Evolutionary conservation across 1,284 basidiomycete genomes (phyloP).

Genomic region (Cystobasidium pallidum): DNA sequence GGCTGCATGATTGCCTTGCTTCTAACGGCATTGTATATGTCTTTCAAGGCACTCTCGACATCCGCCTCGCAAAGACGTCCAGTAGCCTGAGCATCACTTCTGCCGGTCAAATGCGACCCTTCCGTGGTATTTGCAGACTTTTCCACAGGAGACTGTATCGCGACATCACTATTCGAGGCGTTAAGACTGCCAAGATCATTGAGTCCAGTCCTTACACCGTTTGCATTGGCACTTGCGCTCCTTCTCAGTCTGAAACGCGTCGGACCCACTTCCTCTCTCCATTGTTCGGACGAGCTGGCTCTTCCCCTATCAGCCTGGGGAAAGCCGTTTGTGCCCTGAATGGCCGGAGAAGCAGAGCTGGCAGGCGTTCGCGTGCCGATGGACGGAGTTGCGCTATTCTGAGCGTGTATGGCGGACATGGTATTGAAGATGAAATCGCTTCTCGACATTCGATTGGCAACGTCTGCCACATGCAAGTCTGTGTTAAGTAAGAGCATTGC

Average conservation of each 20-base stretch:
- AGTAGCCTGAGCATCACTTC: background rate
- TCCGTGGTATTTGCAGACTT: background rate
- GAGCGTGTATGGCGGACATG: constrained; percentile 77
- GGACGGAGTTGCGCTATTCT: constrained; percentile 53
- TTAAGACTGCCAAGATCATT: constrained; percentile 22
- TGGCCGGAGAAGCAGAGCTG: constrained; percentile 13
- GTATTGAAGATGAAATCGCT: constrained; percentile 92
- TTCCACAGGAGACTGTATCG: constrained; percentile 1
- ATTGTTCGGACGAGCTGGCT: background rate
- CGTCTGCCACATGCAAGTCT: constrained; percentile 92
- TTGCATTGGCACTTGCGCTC: constrained; percentile 36
- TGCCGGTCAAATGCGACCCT: background rate
- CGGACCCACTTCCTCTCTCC: constrained; percentile 16
- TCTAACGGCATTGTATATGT: constrained; percentile 92
- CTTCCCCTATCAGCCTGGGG: constrained; percentile 7
- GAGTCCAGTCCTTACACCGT: constrained; percentile 28
- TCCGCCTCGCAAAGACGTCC: constrained; percentile 70
- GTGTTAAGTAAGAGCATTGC: constrained; percentile 94
- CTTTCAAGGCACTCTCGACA: constrained; percentile 84
- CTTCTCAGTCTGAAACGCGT: constrained; percentile 25
- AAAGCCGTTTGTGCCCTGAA: constrained; percentile 17
- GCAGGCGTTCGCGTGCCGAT: constrained; percentile 18
- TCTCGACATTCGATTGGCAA: constrained; percentile 87
- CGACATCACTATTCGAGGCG: constrained; percentile 26
- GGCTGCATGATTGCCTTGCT: constrained; percentile 87